Base-by-base conservation (phyloP, 257 asterid species). In the Catharanthus roseus region DNA sequence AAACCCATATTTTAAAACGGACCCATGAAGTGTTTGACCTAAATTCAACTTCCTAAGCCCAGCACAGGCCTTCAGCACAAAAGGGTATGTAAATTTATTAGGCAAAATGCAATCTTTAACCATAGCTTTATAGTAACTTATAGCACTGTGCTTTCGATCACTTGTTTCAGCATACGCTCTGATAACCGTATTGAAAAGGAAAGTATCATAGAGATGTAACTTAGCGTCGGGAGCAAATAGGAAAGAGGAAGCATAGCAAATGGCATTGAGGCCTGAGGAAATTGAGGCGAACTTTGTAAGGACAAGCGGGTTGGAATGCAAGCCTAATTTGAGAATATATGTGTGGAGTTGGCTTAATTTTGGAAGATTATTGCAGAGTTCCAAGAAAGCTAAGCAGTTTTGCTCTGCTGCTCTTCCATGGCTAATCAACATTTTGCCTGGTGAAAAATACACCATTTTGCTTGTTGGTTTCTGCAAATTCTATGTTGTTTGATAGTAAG, bases 61-160 rank as follows among this genome's bases (percentile, higher is more conserved):
- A 44, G 96, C 90, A 72, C 90, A 86, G 19, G 97, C 97, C 88
- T 89, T 89, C 44, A 89, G 84, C 66, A 91, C 78, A 70, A 89
- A 88, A 23, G 97, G 96, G 85, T 76, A 88, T 18, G 96, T 91
- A 77, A 84, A 91, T 63, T 89, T 86, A 71, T 89, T 89, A 11
- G 92, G 93, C 61, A 55, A 58, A 70, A 89, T 75, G 54, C 83
- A 49, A 53, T 77, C 78, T 45, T 50, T 47, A 0, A 83, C 81
- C 97, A 89, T 89, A 51, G 79, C 53, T 28, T 71, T 72, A 41
- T 84, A 89, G 73, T 79, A 77, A 67, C 34, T 39, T 55, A 88
- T 9, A n/a, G 88, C 86, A 56, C 70, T 61, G 72, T 39, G 82
- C 85, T 85, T 84, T 0, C 16, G 77, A 12, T 76, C 69, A 68